phyloP scores from a whole-genome alignment of 805 yeast genomes.

The Wickerhamomyces ciferrii region DNA sequence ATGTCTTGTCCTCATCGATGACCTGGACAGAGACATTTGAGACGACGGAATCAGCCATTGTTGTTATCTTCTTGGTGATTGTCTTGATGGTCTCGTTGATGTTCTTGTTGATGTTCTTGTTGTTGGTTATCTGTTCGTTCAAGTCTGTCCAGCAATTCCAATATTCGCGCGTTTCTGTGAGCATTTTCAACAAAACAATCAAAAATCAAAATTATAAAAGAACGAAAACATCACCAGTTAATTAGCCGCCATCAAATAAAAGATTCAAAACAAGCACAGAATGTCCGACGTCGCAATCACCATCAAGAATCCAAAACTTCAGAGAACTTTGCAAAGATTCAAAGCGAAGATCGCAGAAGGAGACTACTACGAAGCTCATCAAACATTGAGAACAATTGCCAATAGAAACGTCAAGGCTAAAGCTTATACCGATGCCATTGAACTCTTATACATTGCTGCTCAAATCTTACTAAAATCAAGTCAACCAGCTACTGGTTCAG shows the following conservation, averaged over 20 bases:
- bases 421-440: conserved; percentile 66
- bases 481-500: conserved; percentile 80
- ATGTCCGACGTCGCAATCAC: conserved; percentile 10
- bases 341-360: conserved; percentile 63
- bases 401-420: conserved; percentile 73
- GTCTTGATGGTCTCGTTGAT: no score
- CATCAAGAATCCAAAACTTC: conserved; percentile 34
- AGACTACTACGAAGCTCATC: conserved; percentile 93
- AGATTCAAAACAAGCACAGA: no score
- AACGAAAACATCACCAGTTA: no score
- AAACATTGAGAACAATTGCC: conserved; percentile 84
- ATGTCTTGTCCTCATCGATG: conserved; percentile 46
- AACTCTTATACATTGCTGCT: conserved; percentile 68
- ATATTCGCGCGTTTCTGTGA: no score
- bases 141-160: no score
- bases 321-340: conserved; percentile 60
- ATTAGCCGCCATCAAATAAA: no score
- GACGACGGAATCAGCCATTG: neutral
- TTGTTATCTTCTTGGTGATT: neutral
- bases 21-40: conserved; percentile 38
- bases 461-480: conserved; percentile 59
- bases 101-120: no score
- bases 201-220: no score
- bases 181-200: no score
- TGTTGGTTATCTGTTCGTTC: no score